These are phyloP conservation scores for Chlamydomonas reinhardtii DNA, from an alignment of 163 green algal genomes.

Conservation along the genomic window DNA sequence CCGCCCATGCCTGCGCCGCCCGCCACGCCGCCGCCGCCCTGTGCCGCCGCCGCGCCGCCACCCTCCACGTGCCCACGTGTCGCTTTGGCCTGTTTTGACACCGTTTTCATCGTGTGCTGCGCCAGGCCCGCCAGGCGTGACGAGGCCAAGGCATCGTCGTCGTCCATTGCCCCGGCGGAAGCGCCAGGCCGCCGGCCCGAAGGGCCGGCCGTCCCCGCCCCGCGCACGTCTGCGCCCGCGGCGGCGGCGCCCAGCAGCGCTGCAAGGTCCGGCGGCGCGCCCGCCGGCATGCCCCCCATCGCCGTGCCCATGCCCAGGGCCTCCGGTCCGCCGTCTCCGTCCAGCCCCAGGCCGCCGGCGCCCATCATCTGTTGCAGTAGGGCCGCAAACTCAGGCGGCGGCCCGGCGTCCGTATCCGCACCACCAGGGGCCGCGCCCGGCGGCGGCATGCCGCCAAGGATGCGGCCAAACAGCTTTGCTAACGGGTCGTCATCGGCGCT, in stretches of 20 bases:
- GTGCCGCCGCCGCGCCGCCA: background rate
- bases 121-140: conserved; percentile 39
- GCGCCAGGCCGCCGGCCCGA: background rate
- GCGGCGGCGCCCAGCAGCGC: background rate
- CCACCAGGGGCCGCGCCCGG: background rate
- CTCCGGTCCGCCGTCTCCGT: background rate
- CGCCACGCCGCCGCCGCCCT: background rate
- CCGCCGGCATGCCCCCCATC: background rate
- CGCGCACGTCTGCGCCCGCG: too few species aligned
- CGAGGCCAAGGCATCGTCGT: conserved; percentile 33
- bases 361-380: conserved; percentile 24
- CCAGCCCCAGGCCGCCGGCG: too few species aligned
- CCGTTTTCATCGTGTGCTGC: conserved; percentile 57
- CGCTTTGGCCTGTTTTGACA: conserved; percentile 58
- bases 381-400: conserved; percentile 2
- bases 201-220: background rate
- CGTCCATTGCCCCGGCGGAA: background rate
- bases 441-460: conserved; percentile 14
- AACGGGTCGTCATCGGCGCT: conserved; percentile 9
- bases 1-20: conserved; percentile 22
- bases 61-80: conserved; percentile 42
- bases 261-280: background rate
- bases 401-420: background rate
- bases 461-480: conserved; percentile 24
- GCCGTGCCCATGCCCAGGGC: background rate